Conservation (phyloP, 2,329 filamentous ascomycete genomes). For the Botrytis elliptica region DNA sequence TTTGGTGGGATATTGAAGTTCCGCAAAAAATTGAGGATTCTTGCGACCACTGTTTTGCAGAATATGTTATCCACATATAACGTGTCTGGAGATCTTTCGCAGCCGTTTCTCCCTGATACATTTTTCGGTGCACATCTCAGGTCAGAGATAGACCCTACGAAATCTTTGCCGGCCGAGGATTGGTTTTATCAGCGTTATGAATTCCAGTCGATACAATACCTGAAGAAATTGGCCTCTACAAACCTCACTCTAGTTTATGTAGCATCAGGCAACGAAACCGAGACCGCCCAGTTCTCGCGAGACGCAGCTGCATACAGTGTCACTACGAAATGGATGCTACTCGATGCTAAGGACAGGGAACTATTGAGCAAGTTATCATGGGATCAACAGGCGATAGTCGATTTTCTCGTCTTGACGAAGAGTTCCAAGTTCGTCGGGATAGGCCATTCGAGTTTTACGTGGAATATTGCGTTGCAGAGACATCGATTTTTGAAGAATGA, state of each 20-base stretch:
- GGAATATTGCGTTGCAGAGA: constrained; percentile 44
- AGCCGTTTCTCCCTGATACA: constrained; percentile 20
- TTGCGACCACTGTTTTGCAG: constrained; percentile 31
- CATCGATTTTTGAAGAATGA: constrained; percentile 26
- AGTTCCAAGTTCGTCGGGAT: constrained; percentile 45
- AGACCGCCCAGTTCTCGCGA: constrained; percentile 41
- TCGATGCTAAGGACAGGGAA: constrained; percentile 39
- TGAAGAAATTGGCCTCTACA: constrained; percentile 38
- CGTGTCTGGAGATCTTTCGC: constrained; percentile 13
- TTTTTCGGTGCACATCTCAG: constrained; percentile 34
- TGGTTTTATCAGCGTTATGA: constrained; percentile 29
- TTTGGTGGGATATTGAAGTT: constrained; percentile 35
- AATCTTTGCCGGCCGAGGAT: constrained; percentile 26
- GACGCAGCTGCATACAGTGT: constrained; percentile 41
- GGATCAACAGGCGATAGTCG: constrained; percentile 50
- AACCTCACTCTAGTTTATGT: constrained; percentile 43
- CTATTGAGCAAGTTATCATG: constrained; percentile 42
- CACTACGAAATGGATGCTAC: constrained; percentile 45
- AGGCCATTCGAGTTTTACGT: constrained; percentile 47
- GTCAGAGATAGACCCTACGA: constrained; percentile 31
- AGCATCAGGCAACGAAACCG: constrained; percentile 43
- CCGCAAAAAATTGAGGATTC: constrained; percentile 26
- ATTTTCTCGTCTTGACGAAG: constrained; percentile 50
- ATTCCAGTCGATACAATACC: constrained; percentile 41
- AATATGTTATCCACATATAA: constrained; percentile 23